phyloP scores from a whole-genome alignment of 192 early-diverging fungal genomes.

The Backusella morwellensis region DNA sequence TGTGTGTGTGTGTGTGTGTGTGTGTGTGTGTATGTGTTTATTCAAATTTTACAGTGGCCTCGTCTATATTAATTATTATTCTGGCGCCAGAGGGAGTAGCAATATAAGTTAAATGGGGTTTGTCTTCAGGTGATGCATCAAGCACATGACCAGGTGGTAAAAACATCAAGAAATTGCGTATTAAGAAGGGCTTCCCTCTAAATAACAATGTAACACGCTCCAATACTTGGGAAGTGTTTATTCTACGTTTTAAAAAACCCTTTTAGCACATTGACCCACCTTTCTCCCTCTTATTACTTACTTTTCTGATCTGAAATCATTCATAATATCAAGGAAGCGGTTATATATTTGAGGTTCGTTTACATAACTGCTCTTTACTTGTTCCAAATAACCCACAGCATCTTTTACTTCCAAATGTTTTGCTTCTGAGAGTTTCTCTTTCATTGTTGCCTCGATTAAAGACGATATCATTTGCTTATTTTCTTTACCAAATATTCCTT shows the following conservation, averaged over 20 bases:
- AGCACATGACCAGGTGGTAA: conserved; percentile 30
- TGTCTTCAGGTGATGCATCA: conserved; percentile 11
- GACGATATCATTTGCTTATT: background rate
- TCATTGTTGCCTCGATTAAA: background rate
- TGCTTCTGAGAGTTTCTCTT: background rate
- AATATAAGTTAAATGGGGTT: conserved; percentile 21
- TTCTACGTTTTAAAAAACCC: background rate
- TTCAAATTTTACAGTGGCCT: conserved; percentile 21
- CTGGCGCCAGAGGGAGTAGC: conserved; percentile 18
- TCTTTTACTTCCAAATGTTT: conserved; percentile 19
- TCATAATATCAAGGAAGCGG: conserved; percentile 26
- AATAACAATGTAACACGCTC: conserved; percentile 26
- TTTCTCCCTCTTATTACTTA: background rate
- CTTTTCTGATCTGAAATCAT: conserved; percentile 28
- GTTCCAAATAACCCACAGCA: conserved; percentile 27
- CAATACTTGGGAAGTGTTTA: conserved; percentile 31
- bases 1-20: background rate
- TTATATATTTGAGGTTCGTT: conserved; percentile 16
- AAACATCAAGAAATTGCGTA: conserved; percentile 28
- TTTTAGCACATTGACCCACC: background rate
- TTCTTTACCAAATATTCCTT: conserved; percentile 21
- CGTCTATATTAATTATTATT: conserved; percentile 22
- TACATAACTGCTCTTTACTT: conserved; percentile 10
- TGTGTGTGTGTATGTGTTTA: background rate
- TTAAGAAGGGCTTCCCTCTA: conserved; percentile 28